These are phyloP conservation scores for Trichophaea hybrida DNA, from an alignment of 2,329 filamentous ascomycete genomes.

Conservation along the genomic window DNA sequence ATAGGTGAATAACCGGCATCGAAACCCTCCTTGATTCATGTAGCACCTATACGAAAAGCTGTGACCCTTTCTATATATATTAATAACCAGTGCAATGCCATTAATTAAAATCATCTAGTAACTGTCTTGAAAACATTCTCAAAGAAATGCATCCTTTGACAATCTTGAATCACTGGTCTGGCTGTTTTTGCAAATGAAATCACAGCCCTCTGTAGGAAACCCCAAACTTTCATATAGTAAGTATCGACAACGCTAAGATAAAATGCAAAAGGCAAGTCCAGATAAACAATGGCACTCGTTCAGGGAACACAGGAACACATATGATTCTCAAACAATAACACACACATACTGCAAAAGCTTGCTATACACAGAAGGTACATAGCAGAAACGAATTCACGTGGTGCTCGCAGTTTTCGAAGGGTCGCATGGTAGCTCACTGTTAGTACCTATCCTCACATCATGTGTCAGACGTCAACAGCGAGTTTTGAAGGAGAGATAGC, in stretches of 20 bases:
- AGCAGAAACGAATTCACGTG: constrained; percentile 61
- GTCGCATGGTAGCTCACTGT: constrained; percentile 63
- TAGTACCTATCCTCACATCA: constrained; percentile 31
- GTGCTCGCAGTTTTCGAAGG: constrained; percentile 53
- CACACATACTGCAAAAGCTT: constrained; percentile 61
- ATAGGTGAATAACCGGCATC: too few relatives aligned
- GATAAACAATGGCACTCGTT: not conserved
- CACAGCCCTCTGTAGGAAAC: too few relatives aligned
- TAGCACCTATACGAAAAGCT: too few relatives aligned
- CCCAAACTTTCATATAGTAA: too few relatives aligned
- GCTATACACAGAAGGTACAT: constrained; percentile 62
- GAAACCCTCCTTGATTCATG: too few relatives aligned
- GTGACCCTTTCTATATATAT: too few relatives aligned
- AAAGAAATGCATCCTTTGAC: too few relatives aligned
- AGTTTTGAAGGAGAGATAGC: not conserved
- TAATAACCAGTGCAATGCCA: too few relatives aligned
- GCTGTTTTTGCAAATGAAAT: too few relatives aligned
- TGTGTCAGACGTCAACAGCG: not conserved
- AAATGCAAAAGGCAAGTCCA: not conserved
- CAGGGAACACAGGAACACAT: not conserved
- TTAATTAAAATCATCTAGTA: too few relatives aligned
- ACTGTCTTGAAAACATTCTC: too few relatives aligned
- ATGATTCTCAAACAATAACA: constrained; percentile 45
- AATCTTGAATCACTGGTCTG: too few relatives aligned
- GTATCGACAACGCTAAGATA: not conserved